Evolutionary conservation across 805 yeast species (phyloP), one percentile per base, ranked within the genome.

Genomic region (Teunomyces stri): DNA sequence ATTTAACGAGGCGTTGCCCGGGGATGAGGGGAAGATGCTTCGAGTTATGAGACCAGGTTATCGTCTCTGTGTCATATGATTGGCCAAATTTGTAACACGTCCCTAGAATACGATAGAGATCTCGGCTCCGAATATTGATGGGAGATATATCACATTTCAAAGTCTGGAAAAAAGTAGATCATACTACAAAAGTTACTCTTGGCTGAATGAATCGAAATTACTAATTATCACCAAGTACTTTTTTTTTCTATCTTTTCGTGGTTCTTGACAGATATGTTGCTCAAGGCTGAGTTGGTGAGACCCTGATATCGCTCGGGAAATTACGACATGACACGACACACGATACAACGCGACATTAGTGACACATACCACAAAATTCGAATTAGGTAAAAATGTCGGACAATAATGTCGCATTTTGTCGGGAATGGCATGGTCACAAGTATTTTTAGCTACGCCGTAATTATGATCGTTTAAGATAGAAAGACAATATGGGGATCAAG

Each of bases 401-500:
- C 2, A 25, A 7, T 31, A 15, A 31, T 31, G 34, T 31, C 34
- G 34, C 18, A 31, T 9, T 4, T 13, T 31, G 34, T 31, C 34
- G 34, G 10, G 7, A 5, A 31, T 3, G 34, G 6, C 11, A 13
- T 4, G 18, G 34, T 31, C 34, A n/a, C 34, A 31, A 31, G 34
- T 13, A 31, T 31, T n/a, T n/a, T 31, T 31, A 31, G 10, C 34
- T 7, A 25, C 27, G 10, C 27, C 6, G 10, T 9, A 9, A 25
- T 36, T 30, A 37, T 7, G 13, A 44, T 10, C n/a, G 27, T 5
- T 50, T 27, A 21, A 20, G 29, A 18, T 10, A 13, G 10, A n/a
- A 31, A 31, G 16, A 31, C 16, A 64, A 25, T 42, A 76, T 76
- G 81, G 79, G 79, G 9, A 44, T 73, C 52, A 75, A 68, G 52